Percentiles rank a stretch among this genome's conserved stretches.
Conservation (phyloP, 2,329 filamentous ascomycete species). For the Talaromyces albobiverticillius region DNA sequence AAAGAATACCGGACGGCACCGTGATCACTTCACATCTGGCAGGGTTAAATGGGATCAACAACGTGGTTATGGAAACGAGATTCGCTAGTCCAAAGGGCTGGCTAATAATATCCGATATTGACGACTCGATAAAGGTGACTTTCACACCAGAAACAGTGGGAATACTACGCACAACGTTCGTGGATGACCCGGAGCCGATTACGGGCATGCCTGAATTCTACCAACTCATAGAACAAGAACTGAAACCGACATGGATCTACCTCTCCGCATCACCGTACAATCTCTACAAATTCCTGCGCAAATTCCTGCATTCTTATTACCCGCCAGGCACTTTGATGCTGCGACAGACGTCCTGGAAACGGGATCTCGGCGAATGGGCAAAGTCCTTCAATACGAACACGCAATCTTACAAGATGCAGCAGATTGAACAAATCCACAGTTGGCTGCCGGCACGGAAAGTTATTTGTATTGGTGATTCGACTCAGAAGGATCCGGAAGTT, state of each 20-base stretch:
- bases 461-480: conserved; percentile 85
- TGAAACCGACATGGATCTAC: conserved; percentile 81
- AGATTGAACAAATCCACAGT: conserved; percentile 71
- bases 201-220: conserved; percentile 85
- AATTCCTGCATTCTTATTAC: conserved; percentile 69
- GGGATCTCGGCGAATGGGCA: conserved; percentile 72
- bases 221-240: conserved; percentile 55
- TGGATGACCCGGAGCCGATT: conserved; percentile 68
- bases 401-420: conserved; percentile 78
- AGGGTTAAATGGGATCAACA: conserved; percentile 9
- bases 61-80: conserved; percentile 65
- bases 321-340: conserved; percentile 78
- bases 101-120: conserved; percentile 84
- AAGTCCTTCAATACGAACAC: conserved; percentile 76
- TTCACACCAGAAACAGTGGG: conserved; percentile 75
- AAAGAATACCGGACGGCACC: conserved; percentile 50
- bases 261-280: conserved; percentile 93
- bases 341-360: conserved; percentile 79
- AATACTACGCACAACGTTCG: conserved; percentile 80
- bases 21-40: conserved; percentile 27
- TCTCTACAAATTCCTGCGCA: conserved; percentile 78
- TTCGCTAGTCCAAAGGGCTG: conserved; percentile 77
- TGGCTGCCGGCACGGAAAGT: conserved; percentile 79
- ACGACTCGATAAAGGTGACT: conserved; percentile 94
- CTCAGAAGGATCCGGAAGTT: conserved; percentile 84